Evolutionary conservation across 306 rosid species (phyloP).

Genomic region (Casuarina cunninghamiana): DNA sequence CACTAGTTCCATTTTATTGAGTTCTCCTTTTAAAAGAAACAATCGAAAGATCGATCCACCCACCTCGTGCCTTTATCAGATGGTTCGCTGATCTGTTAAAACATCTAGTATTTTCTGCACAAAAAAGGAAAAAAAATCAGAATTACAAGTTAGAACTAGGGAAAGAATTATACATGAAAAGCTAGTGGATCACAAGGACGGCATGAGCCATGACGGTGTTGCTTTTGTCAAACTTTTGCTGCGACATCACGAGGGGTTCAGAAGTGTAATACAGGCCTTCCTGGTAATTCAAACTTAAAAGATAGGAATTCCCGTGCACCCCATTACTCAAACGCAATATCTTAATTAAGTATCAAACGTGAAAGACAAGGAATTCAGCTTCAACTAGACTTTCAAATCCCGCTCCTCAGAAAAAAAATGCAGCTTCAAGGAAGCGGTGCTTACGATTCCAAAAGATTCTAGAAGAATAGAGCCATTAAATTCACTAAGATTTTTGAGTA

Average conservation of each 20-base stretch:
- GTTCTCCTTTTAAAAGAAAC: constrained; percentile 22
- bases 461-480: constrained; percentile 26
- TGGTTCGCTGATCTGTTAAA: constrained; percentile 45
- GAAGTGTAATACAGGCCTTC: constrained; percentile 34
- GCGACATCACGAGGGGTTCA: constrained; percentile 38
- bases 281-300: constrained; percentile 26
- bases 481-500: constrained; percentile 44
- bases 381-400: constrained; percentile 31
- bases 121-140: constrained; percentile 26
- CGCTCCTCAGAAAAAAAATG: constrained; percentile 29
- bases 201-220: constrained; percentile 61
- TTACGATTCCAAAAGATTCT: constrained; percentile 23
- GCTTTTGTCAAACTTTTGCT: constrained; percentile 37
- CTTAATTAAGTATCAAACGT: constrained; percentile 16
- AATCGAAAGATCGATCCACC: constrained; percentile 26
- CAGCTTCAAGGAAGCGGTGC: constrained; percentile 33
- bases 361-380: constrained; percentile 31
- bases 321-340: constrained; percentile 29
- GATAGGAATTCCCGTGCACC: constrained; percentile 41
- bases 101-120: constrained; percentile 53
- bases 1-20: constrained; percentile 19
- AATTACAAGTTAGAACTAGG: constrained; percentile 31
- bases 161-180: constrained; percentile 36
- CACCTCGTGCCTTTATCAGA: constrained; percentile 53
- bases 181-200: constrained; percentile 63